phyloP scores from a whole-genome alignment of 2,329 filamentous ascomycete species.

The Fusarium sp. region DNA sequence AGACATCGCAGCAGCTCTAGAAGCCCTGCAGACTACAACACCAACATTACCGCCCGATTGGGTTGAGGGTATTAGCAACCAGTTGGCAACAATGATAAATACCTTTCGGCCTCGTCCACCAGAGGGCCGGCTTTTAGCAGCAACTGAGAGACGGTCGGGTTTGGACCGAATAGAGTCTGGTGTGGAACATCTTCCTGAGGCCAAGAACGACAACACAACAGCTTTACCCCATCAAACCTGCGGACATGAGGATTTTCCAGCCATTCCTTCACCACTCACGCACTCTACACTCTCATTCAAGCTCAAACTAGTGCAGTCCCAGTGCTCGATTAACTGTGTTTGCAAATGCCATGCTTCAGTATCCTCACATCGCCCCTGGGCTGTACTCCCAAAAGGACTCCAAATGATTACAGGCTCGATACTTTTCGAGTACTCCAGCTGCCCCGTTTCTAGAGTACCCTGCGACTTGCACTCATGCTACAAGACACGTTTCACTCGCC shows the following conservation, averaged over 20 bases:
- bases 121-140: too few species aligned
- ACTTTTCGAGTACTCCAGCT: neutral
- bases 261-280: neutral
- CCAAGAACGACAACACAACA: neutral
- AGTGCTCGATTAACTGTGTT: neutral
- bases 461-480: neutral
- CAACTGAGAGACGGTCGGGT: too few species aligned
- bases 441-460: accelerated
- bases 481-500: neutral
- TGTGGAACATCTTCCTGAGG: too few species aligned
- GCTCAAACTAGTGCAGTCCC: neutral
- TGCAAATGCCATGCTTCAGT: neutral
- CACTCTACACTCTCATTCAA: neutral
- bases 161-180: too few species aligned
- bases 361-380: neutral
- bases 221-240: neutral
- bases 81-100: neutral
- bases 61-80: neutral
- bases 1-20: neutral
- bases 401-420: neutral
- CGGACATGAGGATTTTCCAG: neutral
- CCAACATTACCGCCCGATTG: neutral
- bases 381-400: accelerated
- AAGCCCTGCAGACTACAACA: neutral
- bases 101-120: accelerated